Conservation (phyloP, 2,329 filamentous ascomycete genomes). For the Didymella pomorum region DNA sequence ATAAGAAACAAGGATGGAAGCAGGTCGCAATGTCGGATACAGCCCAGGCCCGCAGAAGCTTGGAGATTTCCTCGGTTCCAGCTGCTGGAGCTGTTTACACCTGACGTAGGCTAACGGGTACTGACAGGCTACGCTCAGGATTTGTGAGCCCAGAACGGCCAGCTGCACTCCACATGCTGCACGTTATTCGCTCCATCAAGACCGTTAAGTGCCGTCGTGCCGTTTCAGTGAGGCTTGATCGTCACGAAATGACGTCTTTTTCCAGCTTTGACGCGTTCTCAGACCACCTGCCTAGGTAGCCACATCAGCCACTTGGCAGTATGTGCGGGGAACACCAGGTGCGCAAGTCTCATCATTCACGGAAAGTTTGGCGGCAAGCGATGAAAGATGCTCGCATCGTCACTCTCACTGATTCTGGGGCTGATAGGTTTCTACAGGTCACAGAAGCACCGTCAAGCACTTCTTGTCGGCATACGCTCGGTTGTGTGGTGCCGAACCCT, state of each 20-base stretch:
- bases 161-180: conserved; percentile 28
- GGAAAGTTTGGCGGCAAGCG: background rate
- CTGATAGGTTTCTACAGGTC: background rate
- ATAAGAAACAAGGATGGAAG: conserved; percentile 24
- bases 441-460: background rate
- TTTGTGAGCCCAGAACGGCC: conserved; percentile 16
- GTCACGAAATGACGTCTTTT: conserved; percentile 32
- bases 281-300: conserved; percentile 22
- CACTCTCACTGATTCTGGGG: background rate
- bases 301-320: conserved; percentile 25
- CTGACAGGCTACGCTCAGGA: conserved; percentile 9
- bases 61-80: conserved; percentile 20
- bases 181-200: conserved; percentile 24
- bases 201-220: conserved; percentile 28
- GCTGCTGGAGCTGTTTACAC: conserved; percentile 19
- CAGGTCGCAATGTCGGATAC: conserved; percentile 17
- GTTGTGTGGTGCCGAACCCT: conserved; percentile 8
- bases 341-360: background rate
- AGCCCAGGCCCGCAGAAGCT: conserved; percentile 22
- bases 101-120: conserved; percentile 33
- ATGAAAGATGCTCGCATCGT: background rate
- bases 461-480: conserved; percentile 7
- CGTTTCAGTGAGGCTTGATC: conserved; percentile 26
- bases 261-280: conserved; percentile 26
- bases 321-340: conserved; percentile 25